Conservation (phyloP, 805 yeast species). For the Candida krabiensis region DNA sequence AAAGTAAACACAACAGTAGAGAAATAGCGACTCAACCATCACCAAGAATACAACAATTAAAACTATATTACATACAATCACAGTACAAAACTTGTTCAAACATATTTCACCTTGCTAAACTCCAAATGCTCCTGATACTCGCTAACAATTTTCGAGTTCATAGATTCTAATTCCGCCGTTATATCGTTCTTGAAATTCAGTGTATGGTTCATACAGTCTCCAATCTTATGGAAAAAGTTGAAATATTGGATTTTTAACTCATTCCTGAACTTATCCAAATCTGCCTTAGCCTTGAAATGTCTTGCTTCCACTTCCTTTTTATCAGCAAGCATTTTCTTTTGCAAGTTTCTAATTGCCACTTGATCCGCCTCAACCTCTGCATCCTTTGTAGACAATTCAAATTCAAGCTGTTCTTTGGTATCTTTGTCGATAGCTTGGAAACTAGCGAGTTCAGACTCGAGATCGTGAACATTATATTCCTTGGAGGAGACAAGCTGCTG, state of each 20-base stretch:
- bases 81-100: conserved; percentile 4
- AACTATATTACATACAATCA: conserved; percentile 2
- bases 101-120: conserved; percentile 12
- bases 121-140: conserved; percentile 31
- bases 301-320: conserved; percentile 16
- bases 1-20: no score
- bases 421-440: conserved; percentile 19
- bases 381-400: conserved; percentile 18
- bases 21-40: no score
- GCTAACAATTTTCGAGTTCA: conserved; percentile 44
- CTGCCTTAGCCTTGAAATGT: conserved; percentile 21
- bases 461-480: conserved; percentile 53
- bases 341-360: conserved; percentile 15
- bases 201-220: conserved; percentile 56
- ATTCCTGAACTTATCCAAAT: conserved; percentile 17
- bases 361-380: conserved; percentile 21
- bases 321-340: conserved; percentile 18
- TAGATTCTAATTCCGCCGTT: conserved; percentile 62
- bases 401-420: conserved; percentile 18
- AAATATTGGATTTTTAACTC: conserved; percentile 18
- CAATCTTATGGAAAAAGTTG: conserved; percentile 52
- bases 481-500: conserved; percentile 57
- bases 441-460: conserved; percentile 50
- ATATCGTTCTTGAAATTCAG: conserved; percentile 66
- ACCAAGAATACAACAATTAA: not conserved